Base-by-base conservation (phyloP, 1,139 yeast species). In the Lodderomyces parapsilosis region DNA sequence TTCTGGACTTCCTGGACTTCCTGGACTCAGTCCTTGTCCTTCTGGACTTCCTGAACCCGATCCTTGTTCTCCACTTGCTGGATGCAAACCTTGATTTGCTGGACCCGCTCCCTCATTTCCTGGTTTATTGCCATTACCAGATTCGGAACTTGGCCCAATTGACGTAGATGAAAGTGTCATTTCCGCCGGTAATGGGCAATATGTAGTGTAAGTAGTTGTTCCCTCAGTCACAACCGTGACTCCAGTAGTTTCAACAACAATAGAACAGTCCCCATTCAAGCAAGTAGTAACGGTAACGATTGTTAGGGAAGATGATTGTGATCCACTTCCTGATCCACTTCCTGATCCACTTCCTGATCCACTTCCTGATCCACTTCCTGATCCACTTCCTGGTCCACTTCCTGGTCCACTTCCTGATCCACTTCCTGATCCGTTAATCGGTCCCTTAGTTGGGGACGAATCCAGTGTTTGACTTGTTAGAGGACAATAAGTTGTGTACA, bases 271-370 rank as follows among this genome's bases (percentile, higher is more conserved):
- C 56, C 61, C 41, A 53, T 63, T 59, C 20, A 55, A 50, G 65
- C 83, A 77, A 35, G 76, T 68, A 49, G 81, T 76, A 60, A 77
- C 63, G 57, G 83, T 76, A 46, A 71, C 65, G 49, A 71, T 63
- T 24, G 62, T 57, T 39, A 63, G 53, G 24, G 53, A 53, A 40
- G n/a, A n/a, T n/a, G n/a, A n/a, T n/a, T n/a, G n/a, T n/a, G n/a
- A n/a, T n/a, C n/a, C n/a, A n/a, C n/a, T n/a, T n/a, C n/a, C n/a
- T n/a, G n/a, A n/a, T n/a, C n/a, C n/a, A n/a, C n/a, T n/a, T n/a
- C n/a, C n/a, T n/a, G n/a, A n/a, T n/a, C n/a, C n/a, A n/a, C n/a
- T n/a, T n/a, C n/a, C n/a, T n/a, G n/a, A n/a, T n/a, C n/a, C n/a
- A n/a, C n/a, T n/a, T n/a, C n/a, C n/a, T n/a, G n/a, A n/a, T n/a